Evolutionary conservation across 371 early-diverging fungal genomes (phyloP).

Genomic region (Zychaea mexicana): DNA sequence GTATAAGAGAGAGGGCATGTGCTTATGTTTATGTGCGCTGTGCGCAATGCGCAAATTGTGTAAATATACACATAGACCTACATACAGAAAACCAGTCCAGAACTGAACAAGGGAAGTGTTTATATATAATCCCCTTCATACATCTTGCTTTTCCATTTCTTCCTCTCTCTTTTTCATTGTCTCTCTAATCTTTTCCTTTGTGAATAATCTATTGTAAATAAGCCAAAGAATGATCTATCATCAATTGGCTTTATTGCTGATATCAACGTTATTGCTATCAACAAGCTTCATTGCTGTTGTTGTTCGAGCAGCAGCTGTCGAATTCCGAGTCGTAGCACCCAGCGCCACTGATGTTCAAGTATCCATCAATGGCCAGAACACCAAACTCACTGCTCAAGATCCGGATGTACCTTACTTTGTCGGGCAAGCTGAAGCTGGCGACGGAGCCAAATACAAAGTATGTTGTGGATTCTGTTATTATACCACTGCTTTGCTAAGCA

Average conservation of each 20-base stretch:
- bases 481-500: no score
- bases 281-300: neutral
- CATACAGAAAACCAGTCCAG: neutral
- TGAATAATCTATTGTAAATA: neutral
- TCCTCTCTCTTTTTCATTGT: neutral
- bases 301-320: constrained; percentile 33
- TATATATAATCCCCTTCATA: neutral
- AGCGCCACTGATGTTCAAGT: constrained; percentile 45
- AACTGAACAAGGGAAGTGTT: neutral
- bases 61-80: neutral
- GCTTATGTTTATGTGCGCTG: neutral
- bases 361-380: constrained; percentile 37
- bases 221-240: neutral
- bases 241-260: neutral
- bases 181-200: neutral
- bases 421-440: constrained; percentile 45
- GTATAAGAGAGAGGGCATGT: no score
- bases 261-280: neutral
- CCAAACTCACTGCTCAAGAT: constrained; percentile 39
- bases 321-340: constrained; percentile 56
- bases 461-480: neutral
- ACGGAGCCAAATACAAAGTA: constrained; percentile 48
- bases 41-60: neutral
- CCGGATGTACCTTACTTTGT: constrained; percentile 51
- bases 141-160: neutral